These are phyloP conservation scores for Stagonosporopsis rhizophila DNA, from an alignment of 2,329 filamentous ascomycete species.

Conservation along the genomic window DNA sequence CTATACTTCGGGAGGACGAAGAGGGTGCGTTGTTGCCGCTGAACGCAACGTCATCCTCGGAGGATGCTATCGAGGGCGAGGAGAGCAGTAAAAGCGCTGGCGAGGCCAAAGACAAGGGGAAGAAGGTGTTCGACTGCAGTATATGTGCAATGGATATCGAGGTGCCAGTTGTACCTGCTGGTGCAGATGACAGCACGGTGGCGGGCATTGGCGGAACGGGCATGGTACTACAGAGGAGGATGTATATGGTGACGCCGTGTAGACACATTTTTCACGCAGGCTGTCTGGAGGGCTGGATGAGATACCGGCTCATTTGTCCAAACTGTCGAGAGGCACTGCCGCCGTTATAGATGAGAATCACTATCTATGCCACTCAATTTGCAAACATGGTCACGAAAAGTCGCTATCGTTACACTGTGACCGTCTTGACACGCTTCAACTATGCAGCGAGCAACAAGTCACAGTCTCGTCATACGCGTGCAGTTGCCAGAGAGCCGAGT, in stretches of 20 bases:
- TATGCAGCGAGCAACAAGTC: not conserved
- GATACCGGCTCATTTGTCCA: slow-evolving; percentile 89
- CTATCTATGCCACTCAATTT: not conserved
- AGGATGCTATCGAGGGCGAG: slow-evolving; percentile 16
- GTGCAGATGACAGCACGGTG: slow-evolving; percentile 19
- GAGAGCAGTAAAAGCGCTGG: slow-evolving; percentile 36
- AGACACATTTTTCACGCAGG: slow-evolving; percentile 92
- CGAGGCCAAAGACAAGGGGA: slow-evolving; percentile 61
- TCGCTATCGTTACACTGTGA: not conserved
- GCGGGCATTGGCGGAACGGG: slow-evolving; percentile 48
- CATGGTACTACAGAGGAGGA: slow-evolving; percentile 77
- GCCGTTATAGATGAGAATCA: slow-evolving; percentile 66
- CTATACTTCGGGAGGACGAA: slow-evolving; percentile 84
- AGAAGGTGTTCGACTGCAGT: slow-evolving; percentile 81
- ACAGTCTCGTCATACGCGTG: not conserved
- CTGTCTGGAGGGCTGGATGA: slow-evolving; percentile 96
- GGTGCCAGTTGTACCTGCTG: slow-evolving; percentile 76
- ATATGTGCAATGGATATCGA: slow-evolving; percentile 94
- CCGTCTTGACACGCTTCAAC: not conserved
- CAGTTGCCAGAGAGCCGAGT: not conserved
- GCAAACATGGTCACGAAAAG: not conserved
- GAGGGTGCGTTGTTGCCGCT: slow-evolving; percentile 78
- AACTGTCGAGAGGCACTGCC: slow-evolving; percentile 92
- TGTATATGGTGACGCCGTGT: slow-evolving; percentile 98
- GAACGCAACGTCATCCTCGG: slow-evolving; percentile 58